phyloP scores from a whole-genome alignment of 805 yeast species.

The Starmera quercuum region DNA sequence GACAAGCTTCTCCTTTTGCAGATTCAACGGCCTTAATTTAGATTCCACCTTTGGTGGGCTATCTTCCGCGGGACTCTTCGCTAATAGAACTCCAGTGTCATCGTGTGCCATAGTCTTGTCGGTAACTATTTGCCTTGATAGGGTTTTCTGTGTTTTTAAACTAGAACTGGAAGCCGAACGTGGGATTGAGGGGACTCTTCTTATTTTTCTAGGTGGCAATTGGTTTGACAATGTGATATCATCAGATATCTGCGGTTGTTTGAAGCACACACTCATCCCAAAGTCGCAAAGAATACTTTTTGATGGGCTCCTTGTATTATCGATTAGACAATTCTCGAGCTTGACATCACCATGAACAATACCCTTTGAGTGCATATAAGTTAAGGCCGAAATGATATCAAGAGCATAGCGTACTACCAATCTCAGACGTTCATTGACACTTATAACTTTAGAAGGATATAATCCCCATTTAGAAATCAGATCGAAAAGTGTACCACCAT shows the following conservation, averaged over 20 bases:
- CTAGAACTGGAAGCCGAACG: slow-evolving; percentile 23
- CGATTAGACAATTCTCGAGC: slow-evolving; percentile 61
- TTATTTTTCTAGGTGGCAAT: slow-evolving; percentile 4
- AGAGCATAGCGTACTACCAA: slow-evolving; percentile 30
- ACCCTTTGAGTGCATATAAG: slow-evolving; percentile 55
- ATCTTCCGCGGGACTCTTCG: slow-evolving; percentile 22
- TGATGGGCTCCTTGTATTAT: slow-evolving; percentile 32
- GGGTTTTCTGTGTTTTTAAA: slow-evolving; percentile 5
- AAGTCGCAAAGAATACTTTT: slow-evolving; percentile 71
- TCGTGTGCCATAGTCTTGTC: slow-evolving; percentile 24
- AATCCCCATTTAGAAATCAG: slow-evolving; percentile 63
- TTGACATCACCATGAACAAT: slow-evolving; percentile 72
- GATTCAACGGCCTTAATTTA: slow-evolving; percentile 7
- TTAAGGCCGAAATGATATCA: slow-evolving; percentile 55
- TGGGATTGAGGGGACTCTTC: slow-evolving; percentile 24
- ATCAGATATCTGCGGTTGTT: slow-evolving; percentile 7
- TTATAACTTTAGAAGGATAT: slow-evolving; percentile 22
- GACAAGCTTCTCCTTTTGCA: slow-evolving; percentile 1
- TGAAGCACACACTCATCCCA: slow-evolving; percentile 58
- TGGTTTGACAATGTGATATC: slow-evolving; percentile 22
- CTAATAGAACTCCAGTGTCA: slow-evolving; percentile 14
- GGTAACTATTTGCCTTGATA: slow-evolving; percentile 15
- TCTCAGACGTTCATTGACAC: slow-evolving; percentile 26
- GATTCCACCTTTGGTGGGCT: slow-evolving; percentile 5
- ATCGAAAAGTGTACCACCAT: slow-evolving; percentile 79